Base-by-base conservation (phyloP, 2,329 filamentous ascomycete genomes). In the Phyllosticta ampelicida region DNA sequence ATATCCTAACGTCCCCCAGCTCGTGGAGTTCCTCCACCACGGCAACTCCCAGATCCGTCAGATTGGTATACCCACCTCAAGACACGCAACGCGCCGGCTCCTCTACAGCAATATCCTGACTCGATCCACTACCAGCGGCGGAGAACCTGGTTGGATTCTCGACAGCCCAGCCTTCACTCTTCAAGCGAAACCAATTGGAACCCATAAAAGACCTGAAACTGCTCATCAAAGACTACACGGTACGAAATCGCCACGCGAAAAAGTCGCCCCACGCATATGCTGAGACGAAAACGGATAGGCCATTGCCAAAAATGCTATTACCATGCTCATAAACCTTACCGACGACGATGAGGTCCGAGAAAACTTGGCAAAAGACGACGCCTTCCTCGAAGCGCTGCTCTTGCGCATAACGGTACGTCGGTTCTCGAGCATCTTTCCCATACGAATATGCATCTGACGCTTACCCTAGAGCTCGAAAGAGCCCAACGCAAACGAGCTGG, bases 301-400 rank as follows among this genome's bases (percentile, higher is more conserved):
- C 71, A 96, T 96, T 61, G 88, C 92, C n/a, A 89, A 94, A 70
- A 87, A 96, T 83, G 91, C 88, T 44, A 75, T 96, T 64, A 95
- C 85, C 13, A 92, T 96, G 64, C 85, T 99, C 61, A 82, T 97
- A 66, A 96, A 96, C 70, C 77, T 94, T 16, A 86, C 88, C 1
- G 83, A 83, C 16, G 91, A 97, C 65, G 75, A 77, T 11, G 87
- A 91, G 56, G 78, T 97, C 2, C 76, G 96, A 48, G 80, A 88
- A 48, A 77, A 76, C 55, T 76, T 97, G 20, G 86, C 85, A 0
- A 82, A 81, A 18, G 92, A 99, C 68, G 86, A 95, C 59, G 82
- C 80, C 21, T 96, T 97, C 63, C 71, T 97, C 9, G 85, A 90
- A 61, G 79, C 82, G 2, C 70, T 96, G 6, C 77, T 97, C 18